Evolutionary conservation across 352 stramenopile genomes (phyloP).

Genomic region (Pythium phragmiticola): DNA sequence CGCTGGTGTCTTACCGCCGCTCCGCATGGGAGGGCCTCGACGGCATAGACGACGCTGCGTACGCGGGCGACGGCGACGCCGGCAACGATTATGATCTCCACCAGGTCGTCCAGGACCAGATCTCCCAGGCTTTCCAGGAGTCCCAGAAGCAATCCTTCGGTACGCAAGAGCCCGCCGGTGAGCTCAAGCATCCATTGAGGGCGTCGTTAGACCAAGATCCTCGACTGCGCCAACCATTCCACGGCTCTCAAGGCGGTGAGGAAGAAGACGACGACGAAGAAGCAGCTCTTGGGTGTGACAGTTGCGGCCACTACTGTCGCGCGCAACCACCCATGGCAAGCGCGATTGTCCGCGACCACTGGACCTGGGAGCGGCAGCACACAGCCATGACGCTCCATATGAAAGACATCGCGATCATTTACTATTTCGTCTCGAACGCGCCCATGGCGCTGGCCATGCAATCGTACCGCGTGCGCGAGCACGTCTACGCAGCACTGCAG

Average conservation of each 20-base stretch:
- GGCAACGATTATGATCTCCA: conserved; percentile 26
- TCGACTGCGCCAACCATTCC: not conserved
- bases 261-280: conserved; percentile 5
- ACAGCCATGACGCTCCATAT: conserved; percentile 7
- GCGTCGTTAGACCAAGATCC: not conserved
- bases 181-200: not conserved
- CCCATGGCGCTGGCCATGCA: conserved; percentile 8
- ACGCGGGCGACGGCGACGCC: conserved; percentile 22
- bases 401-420: conserved; percentile 23
- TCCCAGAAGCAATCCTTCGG: conserved; percentile 29
- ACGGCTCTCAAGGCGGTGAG: not conserved
- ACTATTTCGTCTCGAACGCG: conserved; percentile 16
- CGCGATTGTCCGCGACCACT: conserved; percentile 6
- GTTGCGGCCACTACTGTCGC: conserved; percentile 8
- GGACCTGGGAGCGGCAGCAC: conserved; percentile 23
- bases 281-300: not conserved
- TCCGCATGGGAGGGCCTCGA: conserved; percentile 14
- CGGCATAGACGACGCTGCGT: conserved; percentile 17
- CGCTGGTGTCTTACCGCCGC: conserved; percentile 43
- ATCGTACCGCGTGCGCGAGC: conserved; percentile 19
- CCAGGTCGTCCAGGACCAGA: conserved; percentile 37
- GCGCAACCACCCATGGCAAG: not conserved
- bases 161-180: not conserved
- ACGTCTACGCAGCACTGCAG: conserved; percentile 14
- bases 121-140: conserved; percentile 38